Evolutionary conservation across 2,329 filamentous ascomycete genomes (phyloP), one percentile per base, ranked within the genome.

Genomic region (Cladosporium sp.): DNA sequence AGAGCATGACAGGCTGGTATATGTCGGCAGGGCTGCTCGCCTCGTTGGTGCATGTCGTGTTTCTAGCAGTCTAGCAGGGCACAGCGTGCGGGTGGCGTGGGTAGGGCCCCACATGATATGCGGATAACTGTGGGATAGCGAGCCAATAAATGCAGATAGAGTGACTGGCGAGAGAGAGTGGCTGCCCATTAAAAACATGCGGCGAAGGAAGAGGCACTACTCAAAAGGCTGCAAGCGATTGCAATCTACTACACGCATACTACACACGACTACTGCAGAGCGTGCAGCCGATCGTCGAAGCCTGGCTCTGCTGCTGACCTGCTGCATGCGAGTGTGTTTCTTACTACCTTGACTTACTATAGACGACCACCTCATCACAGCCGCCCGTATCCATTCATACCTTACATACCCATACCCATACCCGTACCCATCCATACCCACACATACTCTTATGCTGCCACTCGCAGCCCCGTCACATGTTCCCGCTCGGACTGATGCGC

Each of bases 181-280:
- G 49, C 49, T 53, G 51, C 51, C 51, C 26, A 54, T 54, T n/a
- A n/a, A 32, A 54, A 30, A 32, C 51, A 54, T 54, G 51, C 51
- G 32, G 51, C 51, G 28, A 32, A 32, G 26, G 51, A 54, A 54
- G 49, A n/a, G 16, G 39, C 39, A 23, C n/a, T 46, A n/a, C 7
- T 39, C 5, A 5, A 7, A 6, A 2, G 6, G 18, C 39, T 54
- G 51, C 51, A 54, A 54, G 51, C 51, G 51, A 54, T n/a, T 30
- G 21, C n/a, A 21, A 46, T 21, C 21, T 21, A 21, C 10, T 32
- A 16, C 28, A 8, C 18, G 14, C 43, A 3, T n/a, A n/a, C 21
- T 23, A 51, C 39, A n/a, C n/a, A 16, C 43, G 25, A 14, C 46
- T 25, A 14, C 46, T 49, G 23, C 23, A 25, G 11, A 25, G 21